Conservation (phyloP, 2,329 filamentous ascomycete genomes). For the Malbranchea cinnamomea region DNA sequence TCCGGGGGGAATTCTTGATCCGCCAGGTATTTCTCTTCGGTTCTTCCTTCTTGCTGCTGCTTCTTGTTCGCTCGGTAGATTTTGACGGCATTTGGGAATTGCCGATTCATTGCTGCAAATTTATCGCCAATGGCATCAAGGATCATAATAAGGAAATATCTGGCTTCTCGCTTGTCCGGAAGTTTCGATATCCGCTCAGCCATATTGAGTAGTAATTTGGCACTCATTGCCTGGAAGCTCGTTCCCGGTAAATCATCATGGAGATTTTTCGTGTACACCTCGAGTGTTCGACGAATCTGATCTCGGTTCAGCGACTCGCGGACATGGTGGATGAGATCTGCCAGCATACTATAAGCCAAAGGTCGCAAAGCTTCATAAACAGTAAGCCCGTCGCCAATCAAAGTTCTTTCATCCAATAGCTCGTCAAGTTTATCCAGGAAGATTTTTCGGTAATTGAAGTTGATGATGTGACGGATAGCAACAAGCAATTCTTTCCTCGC, state of each 20-base stretch:
- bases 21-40: slow-evolving; percentile 66
- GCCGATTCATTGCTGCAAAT: slow-evolving; percentile 93
- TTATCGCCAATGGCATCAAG: slow-evolving; percentile 96
- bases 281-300: slow-evolving; percentile 88
- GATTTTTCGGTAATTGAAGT: slow-evolving; percentile 94
- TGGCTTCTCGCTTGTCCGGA: slow-evolving; percentile 81
- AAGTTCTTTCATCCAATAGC: slow-evolving; percentile 77
- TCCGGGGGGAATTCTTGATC: slow-evolving; percentile 69
- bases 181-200: slow-evolving; percentile 93
- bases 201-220: slow-evolving; percentile 93
- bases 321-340: slow-evolving; percentile 93
- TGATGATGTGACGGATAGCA: slow-evolving; percentile 95
- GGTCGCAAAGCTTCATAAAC: slow-evolving; percentile 95
- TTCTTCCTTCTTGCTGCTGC: slow-evolving; percentile 50
- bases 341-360: slow-evolving; percentile 94
- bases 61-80: slow-evolving; percentile 69
- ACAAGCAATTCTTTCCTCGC: slow-evolving; percentile 90
- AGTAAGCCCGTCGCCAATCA: slow-evolving; percentile 90
- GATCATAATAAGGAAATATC: slow-evolving; percentile 94
- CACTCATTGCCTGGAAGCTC: slow-evolving; percentile 99
- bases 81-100: slow-evolving; percentile 90
- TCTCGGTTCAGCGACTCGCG: slow-evolving; percentile 74
- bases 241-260: slow-evolving; percentile 94
- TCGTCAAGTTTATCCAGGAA: slow-evolving; percentile 92
- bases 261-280: slow-evolving; percentile 92